Evolutionary conservation across 441 rosid genomes (phyloP).

Genomic region (Populus hybrid): DNA sequence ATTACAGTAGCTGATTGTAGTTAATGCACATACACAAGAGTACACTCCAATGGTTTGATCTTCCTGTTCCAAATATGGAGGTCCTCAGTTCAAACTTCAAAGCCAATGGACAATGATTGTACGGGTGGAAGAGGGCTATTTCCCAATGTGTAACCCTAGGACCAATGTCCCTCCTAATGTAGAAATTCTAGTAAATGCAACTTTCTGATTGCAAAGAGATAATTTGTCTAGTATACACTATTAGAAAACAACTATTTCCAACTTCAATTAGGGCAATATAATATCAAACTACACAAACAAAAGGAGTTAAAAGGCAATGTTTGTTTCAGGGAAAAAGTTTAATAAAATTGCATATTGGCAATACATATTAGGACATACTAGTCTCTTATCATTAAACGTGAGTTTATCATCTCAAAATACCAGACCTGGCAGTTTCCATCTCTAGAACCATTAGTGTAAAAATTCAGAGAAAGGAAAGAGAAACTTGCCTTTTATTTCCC

Average conservation of each 20-base stretch:
- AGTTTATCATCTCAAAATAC: slow-evolving; percentile 8
- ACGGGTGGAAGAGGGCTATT: not conserved
- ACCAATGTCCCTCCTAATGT: not conserved
- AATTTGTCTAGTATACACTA: not conserved
- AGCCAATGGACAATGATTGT: not conserved
- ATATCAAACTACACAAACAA: not conserved
- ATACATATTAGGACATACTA: not conserved
- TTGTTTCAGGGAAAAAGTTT: not conserved
- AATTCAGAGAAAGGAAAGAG: slow-evolving; percentile 13
- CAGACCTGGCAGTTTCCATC: slow-evolving; percentile 3
- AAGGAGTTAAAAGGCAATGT: not conserved
- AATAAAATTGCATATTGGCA: not conserved
- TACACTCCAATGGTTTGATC: not conserved
- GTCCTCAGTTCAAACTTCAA: not conserved
- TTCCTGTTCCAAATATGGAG: not conserved
- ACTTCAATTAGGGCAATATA: not conserved
- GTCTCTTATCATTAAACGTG: not conserved
- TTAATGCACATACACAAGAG: not conserved
- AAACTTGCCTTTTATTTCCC: slow-evolving; percentile 79
- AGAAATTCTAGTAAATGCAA: not conserved
- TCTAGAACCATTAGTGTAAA: not conserved
- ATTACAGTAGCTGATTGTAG: not conserved
- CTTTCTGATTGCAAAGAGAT: slow-evolving; percentile 3
- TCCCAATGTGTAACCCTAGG: not conserved
- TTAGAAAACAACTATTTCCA: not conserved